Base-by-base conservation (phyloP, 2,329 filamentous ascomycete genomes). In the Penicillium thymicola region DNA sequence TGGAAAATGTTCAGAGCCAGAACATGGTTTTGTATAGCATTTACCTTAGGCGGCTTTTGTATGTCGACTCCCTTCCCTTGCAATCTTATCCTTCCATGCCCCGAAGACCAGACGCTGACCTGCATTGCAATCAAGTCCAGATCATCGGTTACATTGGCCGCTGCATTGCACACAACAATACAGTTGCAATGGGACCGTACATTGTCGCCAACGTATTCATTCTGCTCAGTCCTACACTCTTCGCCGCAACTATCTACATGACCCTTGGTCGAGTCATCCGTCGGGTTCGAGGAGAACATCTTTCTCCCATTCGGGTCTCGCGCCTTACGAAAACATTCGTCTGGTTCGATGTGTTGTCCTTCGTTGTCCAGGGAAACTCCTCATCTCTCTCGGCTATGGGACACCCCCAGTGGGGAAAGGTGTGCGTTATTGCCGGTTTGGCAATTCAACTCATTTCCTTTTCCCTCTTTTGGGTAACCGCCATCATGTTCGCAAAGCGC, bases 161-260 rank as follows among this genome's bases (percentile, higher is more conserved):
- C 7, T 55, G 44, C 8, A 16, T 61, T n/a, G 61, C 61, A 40
- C 63, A 70, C 40, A 62, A 52, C 34, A 55, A 65, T 34, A 68
- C 60, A 10, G 56, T 57, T 5, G 30, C 55, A 10, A 58, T 67
- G 21, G 47, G 55, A 18, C 45, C 61, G 23, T 81, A 75, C 65
- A 73, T 78, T 49, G 67, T 80, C 55, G 74, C 79, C 58, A 71
- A 68, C 18, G 59, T 80, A 34, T 73, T 81, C 61, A 71, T 81
- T 45, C 72, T 82, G 5, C 71, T 82, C 25, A 78, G 76, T 1
- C 80, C 79, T 2, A 76, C 76, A 4, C 75, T 81, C 49, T 77
- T 80, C 59, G 79, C 79, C 18, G 80, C 80, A 14, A 75, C 76
- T 0, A 77, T 81, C 59, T 82, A 82, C 62, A 82, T 80, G 68